phyloP scores from a whole-genome alignment of 805 yeast genomes.

The Clavispora fructus region DNA sequence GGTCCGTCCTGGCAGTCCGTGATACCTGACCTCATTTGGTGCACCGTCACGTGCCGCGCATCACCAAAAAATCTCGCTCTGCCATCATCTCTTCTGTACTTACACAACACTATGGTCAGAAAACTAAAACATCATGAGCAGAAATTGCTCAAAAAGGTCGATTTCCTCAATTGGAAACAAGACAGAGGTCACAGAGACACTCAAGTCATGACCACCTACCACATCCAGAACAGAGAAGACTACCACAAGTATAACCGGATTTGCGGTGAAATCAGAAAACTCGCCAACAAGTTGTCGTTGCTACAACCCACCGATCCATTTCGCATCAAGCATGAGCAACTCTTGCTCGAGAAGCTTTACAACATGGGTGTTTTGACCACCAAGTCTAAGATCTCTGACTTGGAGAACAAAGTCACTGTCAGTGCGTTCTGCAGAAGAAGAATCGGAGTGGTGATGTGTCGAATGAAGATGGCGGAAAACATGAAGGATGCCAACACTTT shows the following conservation, averaged over 20 bases:
- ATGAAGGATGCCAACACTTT: constrained; percentile 84
- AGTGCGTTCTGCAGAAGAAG: constrained; percentile 90
- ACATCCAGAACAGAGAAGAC: constrained; percentile 91
- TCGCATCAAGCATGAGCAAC: constrained; percentile 82
- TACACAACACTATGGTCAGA: constrained; percentile 44
- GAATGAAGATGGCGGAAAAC: constrained; percentile 89
- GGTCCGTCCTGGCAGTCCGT: no score
- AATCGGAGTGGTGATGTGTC: constrained; percentile 90
- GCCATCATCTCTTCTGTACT: background rate
- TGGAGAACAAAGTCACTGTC: constrained; percentile 88
- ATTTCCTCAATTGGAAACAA: constrained; percentile 95
- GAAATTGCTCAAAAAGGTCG: constrained; percentile 90
- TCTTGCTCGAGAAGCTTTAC: constrained; percentile 80
- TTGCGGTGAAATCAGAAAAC: constrained; percentile 85
- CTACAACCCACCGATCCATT: constrained; percentile 84
- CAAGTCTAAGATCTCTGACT: constrained; percentile 83
- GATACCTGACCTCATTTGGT: no score
- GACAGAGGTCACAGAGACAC: constrained; percentile 93
- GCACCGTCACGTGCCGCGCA: background rate
- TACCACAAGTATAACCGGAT: constrained; percentile 89
- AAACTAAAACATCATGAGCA: constrained; percentile 91
- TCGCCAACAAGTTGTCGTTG: constrained; percentile 80
- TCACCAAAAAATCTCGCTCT: background rate
- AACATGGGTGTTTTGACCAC: constrained; percentile 84
- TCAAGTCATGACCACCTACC: constrained; percentile 94